These are phyloP conservation scores for Euphorbia celastroides DNA, from an alignment of 441 rosid genomes.

Conservation along the genomic window DNA sequence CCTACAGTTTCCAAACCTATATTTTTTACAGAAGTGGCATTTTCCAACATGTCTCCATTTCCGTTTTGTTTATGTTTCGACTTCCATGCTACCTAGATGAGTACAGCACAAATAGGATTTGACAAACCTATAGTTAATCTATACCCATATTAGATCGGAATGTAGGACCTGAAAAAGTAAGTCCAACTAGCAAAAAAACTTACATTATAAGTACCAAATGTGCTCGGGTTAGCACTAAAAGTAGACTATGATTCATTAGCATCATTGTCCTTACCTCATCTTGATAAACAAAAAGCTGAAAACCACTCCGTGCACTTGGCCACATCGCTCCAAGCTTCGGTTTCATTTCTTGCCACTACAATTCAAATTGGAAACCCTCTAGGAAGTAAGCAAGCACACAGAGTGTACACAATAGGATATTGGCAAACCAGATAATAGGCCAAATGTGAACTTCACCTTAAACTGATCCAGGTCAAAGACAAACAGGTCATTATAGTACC, in stretches of 20 bases:
- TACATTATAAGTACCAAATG: neutral
- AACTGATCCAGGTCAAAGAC: slow-evolving; percentile 86
- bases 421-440: slow-evolving; percentile 12
- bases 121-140: neutral
- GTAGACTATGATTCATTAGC: neutral
- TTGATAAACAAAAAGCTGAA: slow-evolving; percentile 83
- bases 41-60: too few relatives aligned
- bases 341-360: slow-evolving; percentile 98
- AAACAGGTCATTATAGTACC: slow-evolving; percentile 77
- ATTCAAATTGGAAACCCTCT: slow-evolving; percentile 18
- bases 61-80: too few relatives aligned
- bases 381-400: slow-evolving; percentile 13
- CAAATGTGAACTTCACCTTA: slow-evolving; percentile 50
- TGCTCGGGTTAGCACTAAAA: neutral
- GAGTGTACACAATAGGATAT: slow-evolving; percentile 8
- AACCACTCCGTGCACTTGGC: slow-evolving; percentile 95
- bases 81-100: too few relatives aligned
- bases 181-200: neutral
- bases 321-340: slow-evolving; percentile 90
- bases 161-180: neutral
- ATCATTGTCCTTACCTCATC: slow-evolving; percentile 60
- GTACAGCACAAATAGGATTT: slow-evolving; percentile 4
- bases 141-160: neutral
- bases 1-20: too few relatives aligned
- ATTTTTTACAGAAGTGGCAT: too few relatives aligned